Evolutionary conservation across 306 rosid genomes (phyloP), one percentile per base, ranked within the genome.

Genomic region (Rosa multiflora): DNA sequence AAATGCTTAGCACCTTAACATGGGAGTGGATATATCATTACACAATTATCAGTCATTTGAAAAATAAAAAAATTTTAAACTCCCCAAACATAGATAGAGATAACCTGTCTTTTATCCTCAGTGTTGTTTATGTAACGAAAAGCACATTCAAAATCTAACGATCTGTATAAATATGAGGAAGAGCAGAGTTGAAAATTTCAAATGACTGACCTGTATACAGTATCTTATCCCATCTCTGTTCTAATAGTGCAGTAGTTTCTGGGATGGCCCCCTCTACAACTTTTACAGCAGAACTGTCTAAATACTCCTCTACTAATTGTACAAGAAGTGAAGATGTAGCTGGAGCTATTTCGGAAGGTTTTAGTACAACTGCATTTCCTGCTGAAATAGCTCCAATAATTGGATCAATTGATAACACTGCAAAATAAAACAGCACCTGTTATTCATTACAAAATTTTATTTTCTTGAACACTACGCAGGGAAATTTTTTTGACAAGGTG

Each of bases 141-240:
- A 39, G 2, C 71, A 44, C 72, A 17, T 18, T 39, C 26, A 67
- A 39, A 18, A 67, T 67, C 43, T 64, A 26, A 47, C 1, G 43
- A 48, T 8, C 13, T 14, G 8, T 37, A 17, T 37, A 67, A 3
- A 67, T 46, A 46, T 71, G 12, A 71, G 61, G 14, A 26, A 46
- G 40, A 68, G 3, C 32, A 21, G 14, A 44, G 14, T 21, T 12
- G 4, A 67, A 17, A 49, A 10, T 15, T 15, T 70, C 5, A 21
- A 11, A 81, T 1, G 9, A 67, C 42, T 20, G 49, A 90, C 97
- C 94, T 77, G 97, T 93, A 74, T 89, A 93, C 74, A 93, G 88
- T 84, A 93, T 93, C 86, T 89, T 93, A 76, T 93, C 94, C 98
- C 98, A 91, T 70, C 89, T 93, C 80, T 91, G 97, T 56, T 91